These are phyloP conservation scores for Capsicum baccatum DNA, from an alignment of 257 asterid genomes.

Conservation along the genomic window DNA sequence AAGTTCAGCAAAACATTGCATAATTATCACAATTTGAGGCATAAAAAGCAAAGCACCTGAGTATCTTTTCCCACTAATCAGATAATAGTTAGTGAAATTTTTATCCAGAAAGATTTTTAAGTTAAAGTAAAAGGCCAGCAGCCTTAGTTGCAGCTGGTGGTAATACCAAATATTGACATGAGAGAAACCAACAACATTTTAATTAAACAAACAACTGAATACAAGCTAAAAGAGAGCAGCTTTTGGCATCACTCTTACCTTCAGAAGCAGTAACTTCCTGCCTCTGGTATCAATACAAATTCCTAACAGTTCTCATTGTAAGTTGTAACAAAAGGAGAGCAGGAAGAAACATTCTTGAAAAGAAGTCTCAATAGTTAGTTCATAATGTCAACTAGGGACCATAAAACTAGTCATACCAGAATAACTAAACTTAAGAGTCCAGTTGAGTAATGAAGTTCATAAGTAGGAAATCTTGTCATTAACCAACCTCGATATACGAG, in stretches of 20 bases:
- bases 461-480: neutral
- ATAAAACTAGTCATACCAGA: neutral
- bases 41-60: neutral
- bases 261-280: slow-evolving; percentile 22
- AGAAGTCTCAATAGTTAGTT: neutral
- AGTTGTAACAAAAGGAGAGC: slow-evolving; percentile 3
- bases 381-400: neutral
- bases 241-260: neutral
- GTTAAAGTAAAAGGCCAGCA: neutral
- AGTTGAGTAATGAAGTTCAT: neutral
- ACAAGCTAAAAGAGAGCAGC: neutral
- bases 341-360: neutral
- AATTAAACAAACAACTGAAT: slow-evolving; percentile 10
- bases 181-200: neutral
- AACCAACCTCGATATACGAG: slow-evolving; percentile 93
- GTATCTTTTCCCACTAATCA: neutral
- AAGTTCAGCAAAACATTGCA: neutral
- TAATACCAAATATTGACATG: slow-evolving; percentile 2
- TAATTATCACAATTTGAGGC: neutral
- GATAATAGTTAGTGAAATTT: neutral
- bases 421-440: neutral
- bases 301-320: neutral
- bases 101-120: neutral
- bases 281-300: neutral
- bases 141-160: neutral